Conservation (phyloP, 805 yeast genomes). For the Monosporozyma unispora region DNA sequence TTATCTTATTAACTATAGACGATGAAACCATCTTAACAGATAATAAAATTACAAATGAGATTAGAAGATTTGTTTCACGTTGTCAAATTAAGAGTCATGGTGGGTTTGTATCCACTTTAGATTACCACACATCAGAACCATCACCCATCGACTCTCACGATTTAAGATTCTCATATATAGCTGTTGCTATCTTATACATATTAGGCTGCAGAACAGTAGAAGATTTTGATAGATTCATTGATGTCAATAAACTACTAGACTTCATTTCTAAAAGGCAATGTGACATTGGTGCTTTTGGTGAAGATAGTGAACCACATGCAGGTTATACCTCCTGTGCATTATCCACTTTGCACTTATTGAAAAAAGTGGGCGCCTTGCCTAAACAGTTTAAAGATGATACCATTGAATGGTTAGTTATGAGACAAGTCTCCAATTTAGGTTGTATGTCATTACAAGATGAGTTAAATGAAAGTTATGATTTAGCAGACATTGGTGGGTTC, state of each 20-base stretch:
- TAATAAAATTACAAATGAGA: constrained; percentile 32
- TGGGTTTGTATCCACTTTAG: constrained; percentile 43
- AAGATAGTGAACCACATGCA: constrained; percentile 62
- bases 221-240: constrained; percentile 32
- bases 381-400: constrained; percentile 33
- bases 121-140: constrained; percentile 25
- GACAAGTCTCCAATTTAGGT: constrained; percentile 39
- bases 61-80: constrained; percentile 44
- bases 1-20: constrained; percentile 47
- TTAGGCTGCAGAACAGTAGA: constrained; percentile 26
- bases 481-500: constrained; percentile 61
- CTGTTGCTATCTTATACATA: constrained; percentile 50
- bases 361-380: constrained; percentile 16
- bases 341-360: constrained; percentile 44
- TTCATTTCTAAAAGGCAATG: constrained; percentile 34
- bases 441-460: constrained; percentile 14
- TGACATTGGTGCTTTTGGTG: constrained; percentile 67
- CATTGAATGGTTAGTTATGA: constrained; percentile 48
- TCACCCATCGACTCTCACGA: constrained; percentile 51
- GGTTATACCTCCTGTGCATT: constrained; percentile 84
- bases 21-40: constrained; percentile 33
- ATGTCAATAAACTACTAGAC: constrained; percentile 31
- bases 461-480: constrained; percentile 34
- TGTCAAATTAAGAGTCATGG: constrained; percentile 57
- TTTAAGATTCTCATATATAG: constrained; percentile 65